phyloP scores from a whole-genome alignment of 495 filamentous ascomycete genomes.

The Neurospora intermedia region DNA sequence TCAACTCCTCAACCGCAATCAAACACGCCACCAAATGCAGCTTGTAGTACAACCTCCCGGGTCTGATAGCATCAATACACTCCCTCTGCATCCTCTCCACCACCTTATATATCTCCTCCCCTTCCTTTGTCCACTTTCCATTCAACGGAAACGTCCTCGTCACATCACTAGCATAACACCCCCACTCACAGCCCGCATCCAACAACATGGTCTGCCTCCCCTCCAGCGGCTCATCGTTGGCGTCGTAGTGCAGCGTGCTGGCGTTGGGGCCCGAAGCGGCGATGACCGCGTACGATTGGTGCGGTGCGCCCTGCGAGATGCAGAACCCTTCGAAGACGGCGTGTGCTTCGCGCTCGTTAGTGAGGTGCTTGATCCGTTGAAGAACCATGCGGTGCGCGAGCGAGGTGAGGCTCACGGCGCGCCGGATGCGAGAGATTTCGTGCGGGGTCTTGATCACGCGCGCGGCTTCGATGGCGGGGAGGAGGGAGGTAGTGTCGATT shows the following conservation, averaged over 20 bases:
- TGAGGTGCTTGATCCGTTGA: constrained; percentile 42
- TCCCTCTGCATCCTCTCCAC: constrained; percentile 77
- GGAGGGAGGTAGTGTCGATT: constrained; percentile 38
- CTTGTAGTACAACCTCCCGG: constrained; percentile 55
- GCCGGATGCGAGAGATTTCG: constrained; percentile 67
- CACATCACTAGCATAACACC: constrained; percentile 83
- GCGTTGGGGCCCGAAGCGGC: constrained; percentile 70
- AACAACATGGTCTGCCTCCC: constrained; percentile 63
- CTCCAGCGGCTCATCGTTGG: constrained; percentile 60
- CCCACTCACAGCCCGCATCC: constrained; percentile 78
- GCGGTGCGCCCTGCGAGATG: constrained; percentile 55
- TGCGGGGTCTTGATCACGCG: constrained; percentile 70
- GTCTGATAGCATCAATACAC: constrained; percentile 55
- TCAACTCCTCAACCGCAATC: constrained; percentile 60
- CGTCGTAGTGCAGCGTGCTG: constrained; percentile 73
- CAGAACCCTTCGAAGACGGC: constrained; percentile 64
- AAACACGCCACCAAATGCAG: constrained; percentile 61
- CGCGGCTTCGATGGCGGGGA: constrained; percentile 58
- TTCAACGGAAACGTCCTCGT: constrained; percentile 76
- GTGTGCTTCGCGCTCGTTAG: constrained; percentile 76
- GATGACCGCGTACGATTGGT: constrained; percentile 82
- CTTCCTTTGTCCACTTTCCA: constrained; percentile 54
- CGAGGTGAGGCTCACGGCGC: constrained; percentile 62
- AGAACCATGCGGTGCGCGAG: constrained; percentile 61
- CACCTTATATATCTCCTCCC: constrained; percentile 57